Base-by-base conservation (phyloP, 768 basidiomycete genomes). In the Hemileccinum rubropunctum region DNA sequence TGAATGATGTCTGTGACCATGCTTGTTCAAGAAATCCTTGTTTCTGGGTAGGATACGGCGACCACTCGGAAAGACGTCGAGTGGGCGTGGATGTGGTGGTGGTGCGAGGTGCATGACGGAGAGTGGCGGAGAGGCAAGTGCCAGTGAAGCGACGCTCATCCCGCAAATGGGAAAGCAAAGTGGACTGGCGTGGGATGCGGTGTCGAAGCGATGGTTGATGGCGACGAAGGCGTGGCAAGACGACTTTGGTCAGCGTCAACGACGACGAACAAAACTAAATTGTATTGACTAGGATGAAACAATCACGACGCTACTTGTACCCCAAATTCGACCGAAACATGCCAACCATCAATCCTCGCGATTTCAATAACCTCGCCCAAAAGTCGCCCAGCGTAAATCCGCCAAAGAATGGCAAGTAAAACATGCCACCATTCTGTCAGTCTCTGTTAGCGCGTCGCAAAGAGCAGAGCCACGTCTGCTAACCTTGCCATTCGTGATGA, bases 1-100 rank as follows among this genome's bases (percentile, higher is more conserved):
- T 15, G 78, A 74, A 62, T 89, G 88, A 51, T 85, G 82, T 47
- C 74, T 74, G 41, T 78, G 78, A 40, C 86, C 86, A 58, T 83
- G 63, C 58, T 83, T 86, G 56, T 68, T 62, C 37, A 76, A 60
- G 61, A 86, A 86, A 42, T 86, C 83, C 64, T 79, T 85, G 51
- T 65, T 62, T 36, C 63, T 55, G n/a, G 57, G 60, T 11, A 58
- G 51, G 18, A 56, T 52, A 48, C 76, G 72, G 52, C 71, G 66
- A 21, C 69, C 59, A 15, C 62, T 53, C 14, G 63, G 42, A 23
- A 54, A 50, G 18, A 64, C 43, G 12, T 66, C 58, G 33, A 45
- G 45, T 15, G 52, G 50, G 42, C 60, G 23, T 6, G 23, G 23
- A 23, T 43, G 49, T 23, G 61, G 42, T 15, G 57, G 49, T 23